Base-by-base conservation (phyloP, 257 asterid species). In the Scutellaria barbata region DNA sequence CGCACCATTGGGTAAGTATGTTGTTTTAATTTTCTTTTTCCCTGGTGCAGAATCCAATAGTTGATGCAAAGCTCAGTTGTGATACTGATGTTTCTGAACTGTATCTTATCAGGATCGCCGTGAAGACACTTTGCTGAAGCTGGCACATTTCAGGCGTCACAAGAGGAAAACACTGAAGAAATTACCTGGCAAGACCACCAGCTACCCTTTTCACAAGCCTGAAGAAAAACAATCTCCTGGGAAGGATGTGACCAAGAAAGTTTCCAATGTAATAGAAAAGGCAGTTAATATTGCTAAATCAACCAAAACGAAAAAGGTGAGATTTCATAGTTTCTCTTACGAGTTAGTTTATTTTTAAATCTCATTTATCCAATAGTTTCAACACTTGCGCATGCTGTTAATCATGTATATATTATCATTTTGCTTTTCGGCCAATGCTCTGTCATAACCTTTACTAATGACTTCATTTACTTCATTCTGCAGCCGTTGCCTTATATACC, bases 221-320 rank as follows among this genome's bases (percentile, higher is more conserved):
- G 97, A 89, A 68, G 99, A 95, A 77, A 89, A 88, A 65, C 83
- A 84, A 62, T 77, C 86, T 68, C 98, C 98, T 18, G 98, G 99
- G 74, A 92, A 95, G 84, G 98, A 92, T 83, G 85, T 88, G 72
- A 74, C 90, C 0, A 88, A 89, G 73, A 92, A 87, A 81, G 92
- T 95, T 61, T 90, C 99, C n/a, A 88, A 82, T 65, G 97, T 73
- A 66, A 95, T 95, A 63, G 99, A 92, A 62, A 95, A 92, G 84
- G 96, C 97, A 25, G 95, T 95, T 66, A 86, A 85, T 70, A 83
- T 85, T 68, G 98, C 98, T 55, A 90, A 92, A 80, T 90, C 97
- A 55, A 86, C 92, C 62, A 95, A 95, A 83, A 69, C 78, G 65
- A 92, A 92, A 83, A 86, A 92, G 89, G 98, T 92, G 78, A 75